Evolutionary conservation across 768 basidiomycete species (phyloP).

Genomic region (Dioszegia hungarica): DNA sequence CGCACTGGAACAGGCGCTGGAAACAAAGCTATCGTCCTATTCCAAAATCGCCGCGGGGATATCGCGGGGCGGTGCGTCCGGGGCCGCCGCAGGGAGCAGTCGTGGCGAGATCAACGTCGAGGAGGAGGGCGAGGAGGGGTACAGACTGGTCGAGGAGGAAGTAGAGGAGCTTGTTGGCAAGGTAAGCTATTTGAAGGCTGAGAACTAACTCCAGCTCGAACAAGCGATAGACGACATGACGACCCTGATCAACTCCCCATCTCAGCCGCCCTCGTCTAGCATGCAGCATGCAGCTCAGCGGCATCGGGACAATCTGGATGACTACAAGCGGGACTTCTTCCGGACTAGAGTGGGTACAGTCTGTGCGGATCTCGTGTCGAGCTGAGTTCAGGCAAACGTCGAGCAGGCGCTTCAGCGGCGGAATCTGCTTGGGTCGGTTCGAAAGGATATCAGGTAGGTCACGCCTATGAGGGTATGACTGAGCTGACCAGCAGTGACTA

Average conservation of each 20-base stretch:
- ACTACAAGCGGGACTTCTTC: constrained; percentile 75
- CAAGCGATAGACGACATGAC: constrained; percentile 80
- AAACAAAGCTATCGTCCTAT: constrained; percentile 84
- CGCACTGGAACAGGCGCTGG: constrained; percentile 87
- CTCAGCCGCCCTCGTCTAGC: constrained; percentile 67
- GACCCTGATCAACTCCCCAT: constrained; percentile 59
- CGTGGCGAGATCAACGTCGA: constrained; percentile 62
- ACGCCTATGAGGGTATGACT: not conserved
- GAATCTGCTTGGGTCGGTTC: constrained; percentile 79
- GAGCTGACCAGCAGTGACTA: constrained; percentile 62
- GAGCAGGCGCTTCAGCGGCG: constrained; percentile 77
- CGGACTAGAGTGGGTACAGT: constrained; percentile 78
- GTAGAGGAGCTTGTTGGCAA: constrained; percentile 80
- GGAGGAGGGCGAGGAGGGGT: constrained; percentile 56
- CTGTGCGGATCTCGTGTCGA: no score
- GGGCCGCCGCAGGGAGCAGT: constrained; percentile 50
- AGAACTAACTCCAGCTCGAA: constrained; percentile 58
- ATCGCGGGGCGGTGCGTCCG: constrained; percentile 54
- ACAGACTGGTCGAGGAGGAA: constrained; percentile 71
- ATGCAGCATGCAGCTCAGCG: constrained; percentile 85
- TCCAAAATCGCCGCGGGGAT: constrained; percentile 68
- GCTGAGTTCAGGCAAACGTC: constrained; percentile 57
- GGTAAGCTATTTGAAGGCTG: constrained; percentile 52
- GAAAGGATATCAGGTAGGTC: constrained; percentile 92
- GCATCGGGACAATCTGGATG: constrained; percentile 82